phyloP scores from a whole-genome alignment of 1,284 basidiomycete genomes.

The Exobasidium cylindrosporum region DNA sequence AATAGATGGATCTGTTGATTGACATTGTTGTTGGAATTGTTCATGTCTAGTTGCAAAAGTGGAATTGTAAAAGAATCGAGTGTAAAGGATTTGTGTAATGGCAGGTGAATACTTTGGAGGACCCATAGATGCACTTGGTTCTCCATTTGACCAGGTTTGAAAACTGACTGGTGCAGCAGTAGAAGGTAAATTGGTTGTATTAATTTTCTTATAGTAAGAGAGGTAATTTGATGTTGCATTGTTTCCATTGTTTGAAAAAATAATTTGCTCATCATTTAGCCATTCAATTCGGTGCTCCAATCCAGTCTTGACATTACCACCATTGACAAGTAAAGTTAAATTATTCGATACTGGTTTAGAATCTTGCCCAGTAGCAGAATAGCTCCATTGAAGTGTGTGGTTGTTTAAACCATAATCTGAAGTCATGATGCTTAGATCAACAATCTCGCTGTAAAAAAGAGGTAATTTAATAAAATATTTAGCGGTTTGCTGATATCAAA shows the following conservation, averaged over 20 bases:
- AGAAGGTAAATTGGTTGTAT: slow-evolving; percentile 28
- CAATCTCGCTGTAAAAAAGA: slow-evolving; percentile 32
- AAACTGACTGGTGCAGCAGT: slow-evolving; percentile 35
- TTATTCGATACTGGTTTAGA: slow-evolving; percentile 5
- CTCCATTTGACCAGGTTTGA: slow-evolving; percentile 39
- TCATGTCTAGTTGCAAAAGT: slow-evolving; percentile 29
- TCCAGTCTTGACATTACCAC: slow-evolving; percentile 24
- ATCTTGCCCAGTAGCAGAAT: slow-evolving; percentile 27
- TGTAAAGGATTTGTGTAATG: slow-evolving; percentile 35
- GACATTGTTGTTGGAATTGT: slow-evolving; percentile 34
- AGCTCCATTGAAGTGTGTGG: slow-evolving; percentile 33
- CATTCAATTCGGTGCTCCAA: slow-evolving; percentile 47
- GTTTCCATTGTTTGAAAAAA: slow-evolving; percentile 31
- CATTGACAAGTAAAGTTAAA: background rate
- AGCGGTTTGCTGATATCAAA: too few relatives aligned
- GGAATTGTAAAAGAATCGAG: slow-evolving; percentile 50
- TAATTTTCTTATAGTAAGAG: slow-evolving; percentile 23
- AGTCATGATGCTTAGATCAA: slow-evolving; percentile 20
- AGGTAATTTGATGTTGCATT: slow-evolving; percentile 30
- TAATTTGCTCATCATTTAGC: slow-evolving; percentile 26
- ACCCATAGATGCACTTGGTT: slow-evolving; percentile 29
- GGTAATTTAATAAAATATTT: too few relatives aligned
- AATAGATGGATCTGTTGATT: slow-evolving; percentile 12
- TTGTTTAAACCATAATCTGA: slow-evolving; percentile 15
- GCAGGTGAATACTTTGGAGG: slow-evolving; percentile 28